Evolutionary conservation across 2,329 filamentous ascomycete genomes (phyloP), one percentile per base, ranked within the genome.

Genomic region (Colletotrichum sp.): DNA sequence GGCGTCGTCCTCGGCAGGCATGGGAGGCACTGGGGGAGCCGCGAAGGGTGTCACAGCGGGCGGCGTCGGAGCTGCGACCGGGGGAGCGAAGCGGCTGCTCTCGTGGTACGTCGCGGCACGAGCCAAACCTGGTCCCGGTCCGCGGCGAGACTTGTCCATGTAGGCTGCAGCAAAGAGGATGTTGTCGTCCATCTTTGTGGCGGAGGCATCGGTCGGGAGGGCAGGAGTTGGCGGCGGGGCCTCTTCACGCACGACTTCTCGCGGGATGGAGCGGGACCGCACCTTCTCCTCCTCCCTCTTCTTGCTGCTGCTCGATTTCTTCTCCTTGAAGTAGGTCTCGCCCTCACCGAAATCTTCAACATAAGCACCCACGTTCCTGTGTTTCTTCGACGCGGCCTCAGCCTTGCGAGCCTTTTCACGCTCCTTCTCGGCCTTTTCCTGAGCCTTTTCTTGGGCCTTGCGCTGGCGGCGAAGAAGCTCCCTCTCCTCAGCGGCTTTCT

Each of bases 371-470:
- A 24, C 30, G 21, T 16, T 62, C 44, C 78, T 80, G 28, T 85
- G 77, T 15, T 62, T 62, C 18, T 62, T 24, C 74, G 71, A 75
- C 76, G 78, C 12, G 32, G 52, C 81, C 86, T 87, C 16, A 3
- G n/a, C n/a, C 85, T 84, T 65, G 86, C 85, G 0, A 80, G 84
- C 83, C 24, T 82, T 82, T 78, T 82, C 85, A 28, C 83, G 81
- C 4, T 86, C 85, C 80, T 86, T 87, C 26, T 85, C 83, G 34
- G 81, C 81, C 66, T 80, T 64, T 52, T 77, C 75, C 24, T 69
- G 62, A 18, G 65, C 79, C 81, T 86, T 85, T 57, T 86, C 82
- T 26, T 77, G 78, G 21, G 78, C 73, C 76, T 81, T 84, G 79
- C 85, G 86, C 70, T 85, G 83, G 2, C 80, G 81, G 16, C 57